Conservation (phyloP, 257 asterid species). For the Prunella vulgaris region DNA sequence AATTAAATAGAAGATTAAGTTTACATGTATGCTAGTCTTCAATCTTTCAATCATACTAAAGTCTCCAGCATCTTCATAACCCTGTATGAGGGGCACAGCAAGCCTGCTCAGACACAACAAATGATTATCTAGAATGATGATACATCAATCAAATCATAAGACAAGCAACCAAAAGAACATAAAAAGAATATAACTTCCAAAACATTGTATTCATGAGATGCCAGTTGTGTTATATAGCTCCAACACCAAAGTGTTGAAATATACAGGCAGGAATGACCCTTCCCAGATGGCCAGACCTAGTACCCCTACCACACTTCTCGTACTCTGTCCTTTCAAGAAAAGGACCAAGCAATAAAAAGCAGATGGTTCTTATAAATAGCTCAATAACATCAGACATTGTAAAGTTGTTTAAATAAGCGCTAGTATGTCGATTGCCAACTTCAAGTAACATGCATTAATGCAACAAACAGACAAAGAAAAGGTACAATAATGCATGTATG, state of each 20-base stretch:
- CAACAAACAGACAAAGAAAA: not conserved
- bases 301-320: not conserved
- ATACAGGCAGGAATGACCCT: not conserved
- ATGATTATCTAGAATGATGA: constrained; percentile 10
- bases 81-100: constrained; percentile 96
- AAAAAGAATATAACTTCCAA: not conserved
- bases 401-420: not conserved
- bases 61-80: constrained; percentile 99
- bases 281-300: not conserved
- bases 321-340: not conserved
- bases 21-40: constrained; percentile 92
- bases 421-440: not conserved
- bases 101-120: constrained; percentile 58
- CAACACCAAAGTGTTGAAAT: not conserved
- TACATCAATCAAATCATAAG: constrained; percentile 13
- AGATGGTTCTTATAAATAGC: not conserved
- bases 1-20: constrained; percentile 80
- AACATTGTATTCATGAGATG: not conserved
- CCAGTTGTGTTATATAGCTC: not conserved
- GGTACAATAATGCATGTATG: not conserved
- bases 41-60: constrained; percentile 81
- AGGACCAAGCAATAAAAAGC: not conserved
- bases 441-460: not conserved
- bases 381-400: not conserved
- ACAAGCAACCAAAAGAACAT: not conserved